Conservation (phyloP, 2,329 filamentous ascomycete genomes). For the Chalaropsis ovoidea region DNA sequence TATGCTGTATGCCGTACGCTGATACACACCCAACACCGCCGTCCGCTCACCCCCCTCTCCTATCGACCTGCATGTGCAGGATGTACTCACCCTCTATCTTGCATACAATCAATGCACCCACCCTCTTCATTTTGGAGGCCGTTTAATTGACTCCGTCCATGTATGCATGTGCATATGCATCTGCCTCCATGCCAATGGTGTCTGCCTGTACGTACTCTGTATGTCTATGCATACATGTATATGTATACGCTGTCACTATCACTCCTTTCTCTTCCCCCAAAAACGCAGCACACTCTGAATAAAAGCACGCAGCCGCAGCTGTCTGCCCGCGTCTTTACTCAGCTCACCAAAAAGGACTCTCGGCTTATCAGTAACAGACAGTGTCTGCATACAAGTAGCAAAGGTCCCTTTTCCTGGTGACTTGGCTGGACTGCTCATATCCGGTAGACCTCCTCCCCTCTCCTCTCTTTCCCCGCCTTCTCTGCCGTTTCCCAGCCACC, state of each 20-base stretch:
- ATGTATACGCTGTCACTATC: conserved; percentile 7
- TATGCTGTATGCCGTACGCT: not conserved
- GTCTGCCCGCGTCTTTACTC: not conserved
- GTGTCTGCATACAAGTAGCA: not conserved
- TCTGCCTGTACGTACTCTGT: not conserved
- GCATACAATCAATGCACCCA: conserved; percentile 8
- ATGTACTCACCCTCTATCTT: conserved; percentile 14
- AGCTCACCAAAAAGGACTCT: not conserved
- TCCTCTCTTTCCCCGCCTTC: not conserved
- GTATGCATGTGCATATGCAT: not conserved
- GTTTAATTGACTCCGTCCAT: not conserved
- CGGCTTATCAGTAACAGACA: not conserved
- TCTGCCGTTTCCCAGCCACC: not conserved
- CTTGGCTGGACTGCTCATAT: not conserved
- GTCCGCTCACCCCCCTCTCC: not conserved
- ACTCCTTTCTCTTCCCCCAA: not conserved
- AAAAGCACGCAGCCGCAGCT: not conserved
- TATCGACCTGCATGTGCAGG: conserved; percentile 3
- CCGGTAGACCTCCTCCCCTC: not conserved
- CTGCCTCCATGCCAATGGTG: not conserved
- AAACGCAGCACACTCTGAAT: not conserved
- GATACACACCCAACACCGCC: no score
- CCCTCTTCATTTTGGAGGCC: not conserved
- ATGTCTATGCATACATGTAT: not conserved
- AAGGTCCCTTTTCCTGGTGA: not conserved